Evolutionary conservation across 805 yeast species (phyloP).

Genomic region (Candida qinlingensis): DNA sequence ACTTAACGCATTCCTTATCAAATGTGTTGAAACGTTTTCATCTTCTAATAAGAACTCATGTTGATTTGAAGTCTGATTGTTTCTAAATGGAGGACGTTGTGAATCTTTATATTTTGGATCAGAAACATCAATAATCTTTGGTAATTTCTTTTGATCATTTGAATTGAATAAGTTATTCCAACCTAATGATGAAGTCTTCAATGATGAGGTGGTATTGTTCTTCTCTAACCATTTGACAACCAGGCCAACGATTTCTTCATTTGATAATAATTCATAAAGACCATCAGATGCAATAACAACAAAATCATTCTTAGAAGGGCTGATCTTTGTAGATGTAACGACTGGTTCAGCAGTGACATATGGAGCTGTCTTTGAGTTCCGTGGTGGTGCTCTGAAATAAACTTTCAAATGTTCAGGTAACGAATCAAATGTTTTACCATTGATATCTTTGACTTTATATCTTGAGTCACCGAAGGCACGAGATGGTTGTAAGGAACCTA

Average conservation of each 20-base stretch:
- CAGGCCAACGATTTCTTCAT: constrained; percentile 87
- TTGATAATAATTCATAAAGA: constrained; percentile 81
- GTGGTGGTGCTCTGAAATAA: constrained; percentile 75
- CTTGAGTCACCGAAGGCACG: constrained; percentile 97
- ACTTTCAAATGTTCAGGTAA: constrained; percentile 76
- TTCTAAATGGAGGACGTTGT: constrained; percentile 72
- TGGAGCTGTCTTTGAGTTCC: constrained; percentile 80
- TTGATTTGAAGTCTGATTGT: constrained; percentile 30
- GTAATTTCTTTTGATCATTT: constrained; percentile 42
- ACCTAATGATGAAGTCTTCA: constrained; percentile 9
- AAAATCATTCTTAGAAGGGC: constrained; percentile 71
- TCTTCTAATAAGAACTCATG: constrained; percentile 64
- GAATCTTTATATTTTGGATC: constrained; percentile 48
- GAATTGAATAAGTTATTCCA: constrained; percentile 19
- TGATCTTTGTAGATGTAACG: constrained; percentile 72
- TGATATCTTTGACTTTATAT: constrained; percentile 69
- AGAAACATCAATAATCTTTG: constrained; percentile 59
- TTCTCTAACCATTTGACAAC: constrained; percentile 92
- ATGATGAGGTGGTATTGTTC: constrained; percentile 29
- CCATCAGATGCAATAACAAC: constrained; percentile 94
- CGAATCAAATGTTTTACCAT: constrained; percentile 37
- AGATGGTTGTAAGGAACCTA: constrained; percentile 92
- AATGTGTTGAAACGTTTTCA: constrained; percentile 85
- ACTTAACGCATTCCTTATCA: constrained; percentile 86
- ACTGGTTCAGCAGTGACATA: constrained; percentile 97